Base-by-base conservation (phyloP, 768 basidiomycete genomes). In the Clitopilus passeckerianus region DNA sequence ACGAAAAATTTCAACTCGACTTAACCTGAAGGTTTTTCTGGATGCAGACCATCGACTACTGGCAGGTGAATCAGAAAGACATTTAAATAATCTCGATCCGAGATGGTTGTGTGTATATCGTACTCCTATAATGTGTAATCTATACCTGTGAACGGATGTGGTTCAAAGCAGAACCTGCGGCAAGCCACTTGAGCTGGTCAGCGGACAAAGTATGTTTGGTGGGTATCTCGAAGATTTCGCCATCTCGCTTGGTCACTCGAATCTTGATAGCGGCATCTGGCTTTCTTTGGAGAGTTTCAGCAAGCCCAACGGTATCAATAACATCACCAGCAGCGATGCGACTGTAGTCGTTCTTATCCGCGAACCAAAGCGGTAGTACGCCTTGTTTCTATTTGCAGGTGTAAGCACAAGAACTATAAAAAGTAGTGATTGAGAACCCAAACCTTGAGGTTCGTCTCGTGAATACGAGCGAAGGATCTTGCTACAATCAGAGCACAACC, bases 401-500 rank as follows among this genome's bases (percentile, higher is more conserved):
- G 59, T 65, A 27, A 61, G 61, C 60, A 44, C 63, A 60, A 23
- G 46, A 22, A 43, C 24, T 12, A 9, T 50, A 22, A 44, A 5
- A 34, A 12, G 27, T 18, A 30, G 3, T 30, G 6, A 10, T 43
- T 9, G 44, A 15, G 12, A 20, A 50, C 5, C 57, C 80, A 37
- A 62, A 90, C 93, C 79, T 97, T 97, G 59, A 98, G 75, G 72
- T 98, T 98, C 6, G 95, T 96, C 77, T 98, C 97, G 70, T 99
- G 97, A 55, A 99, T 99, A 55, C 97, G 89, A 64, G 97, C 97
- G 67, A 99, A 98, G 1, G 95, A 98, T 20, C 94, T 80, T 0
- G 94, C 94, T 59, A 97, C 71, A 65, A 98, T 95, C 78, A 94
- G 77, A 5, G 82, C 84, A 67, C 93, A 94, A 16, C 96, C 93